Evolutionary conservation across 1,139 yeast species (phyloP).

Genomic region (Candida sojae): DNA sequence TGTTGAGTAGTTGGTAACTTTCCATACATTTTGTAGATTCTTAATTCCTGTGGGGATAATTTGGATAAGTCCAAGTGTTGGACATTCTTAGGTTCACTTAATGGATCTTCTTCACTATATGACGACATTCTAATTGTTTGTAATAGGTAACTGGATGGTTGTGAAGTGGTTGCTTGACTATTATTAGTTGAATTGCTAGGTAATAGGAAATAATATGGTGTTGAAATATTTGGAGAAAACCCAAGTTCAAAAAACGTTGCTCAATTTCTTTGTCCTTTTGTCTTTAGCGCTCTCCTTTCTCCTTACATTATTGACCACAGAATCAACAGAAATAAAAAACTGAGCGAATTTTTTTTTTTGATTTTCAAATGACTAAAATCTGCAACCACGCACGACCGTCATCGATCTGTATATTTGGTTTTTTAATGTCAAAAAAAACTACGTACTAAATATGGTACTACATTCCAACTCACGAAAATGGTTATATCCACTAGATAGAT

Average conservation of each 20-base stretch:
- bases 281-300: neutral
- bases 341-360: neutral
- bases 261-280: conserved; percentile 2
- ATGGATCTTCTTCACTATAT: conserved; percentile 44
- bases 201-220: neutral
- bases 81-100: conserved; percentile 47
- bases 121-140: conserved; percentile 6
- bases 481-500: conserved; percentile 31
- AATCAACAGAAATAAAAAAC: neutral
- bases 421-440: neutral
- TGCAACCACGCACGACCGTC: neutral
- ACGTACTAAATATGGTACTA: conserved; percentile 7
- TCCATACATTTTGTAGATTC: conserved; percentile 80
- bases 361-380: neutral
- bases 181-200: too few relatives aligned
- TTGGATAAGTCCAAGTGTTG: conserved; percentile 56
- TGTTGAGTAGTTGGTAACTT: conserved; percentile 87
- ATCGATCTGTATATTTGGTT: neutral
- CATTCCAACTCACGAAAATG: conserved; percentile 23
- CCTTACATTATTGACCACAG: neutral
- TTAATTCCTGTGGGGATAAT: conserved; percentile 67
- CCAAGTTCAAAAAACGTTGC: neutral
- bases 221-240: conserved; percentile 1
- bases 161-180: too few relatives aligned
- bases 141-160: neutral